Conservation (phyloP, 2,329 filamentous ascomycete species). For the Pyrenophora teres region DNA sequence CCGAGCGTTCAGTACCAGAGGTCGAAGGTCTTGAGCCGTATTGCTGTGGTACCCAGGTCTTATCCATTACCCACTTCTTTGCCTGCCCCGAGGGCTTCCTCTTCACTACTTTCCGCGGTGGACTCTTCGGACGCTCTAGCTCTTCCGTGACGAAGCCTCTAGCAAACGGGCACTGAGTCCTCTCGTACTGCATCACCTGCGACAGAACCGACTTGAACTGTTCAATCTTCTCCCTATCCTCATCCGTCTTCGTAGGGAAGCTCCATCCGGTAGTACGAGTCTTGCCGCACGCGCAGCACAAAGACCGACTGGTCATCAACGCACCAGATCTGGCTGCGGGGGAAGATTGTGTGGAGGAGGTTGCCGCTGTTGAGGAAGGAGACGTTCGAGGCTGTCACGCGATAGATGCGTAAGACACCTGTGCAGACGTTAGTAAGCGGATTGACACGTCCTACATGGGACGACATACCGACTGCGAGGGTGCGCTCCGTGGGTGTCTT, state of each 20-base stretch:
- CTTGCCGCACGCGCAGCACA: slow-evolving; percentile 80
- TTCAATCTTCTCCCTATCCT: slow-evolving; percentile 67
- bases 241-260: slow-evolving; percentile 68
- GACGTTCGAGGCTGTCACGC: slow-evolving; percentile 76
- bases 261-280: slow-evolving; percentile 90
- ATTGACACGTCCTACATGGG: neutral
- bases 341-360: slow-evolving; percentile 83
- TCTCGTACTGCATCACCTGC: slow-evolving; percentile 81
- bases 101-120: slow-evolving; percentile 54
- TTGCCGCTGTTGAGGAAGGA: slow-evolving; percentile 86
- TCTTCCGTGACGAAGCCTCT: slow-evolving; percentile 75
- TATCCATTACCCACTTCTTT: slow-evolving; percentile 56
- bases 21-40: slow-evolving; percentile 41
- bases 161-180: slow-evolving; percentile 84
- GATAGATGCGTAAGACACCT: slow-evolving; percentile 82
- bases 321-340: slow-evolving; percentile 92
- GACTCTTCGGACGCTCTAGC: slow-evolving; percentile 69
- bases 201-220: slow-evolving; percentile 71
- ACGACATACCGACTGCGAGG: slow-evolving; percentile 70
- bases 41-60: slow-evolving; percentile 55
- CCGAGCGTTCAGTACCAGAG: slow-evolving; percentile 36
- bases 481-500: slow-evolving; percentile 77
- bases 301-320: slow-evolving; percentile 84
- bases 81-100: slow-evolving; percentile 62
- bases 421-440: slow-evolving; percentile 10